Evolutionary conservation across 225 moss, liverwort and hornwort genomes (phyloP), one percentile per base, ranked within the genome.

Genomic region (Physcomitrellopsis africana): DNA sequence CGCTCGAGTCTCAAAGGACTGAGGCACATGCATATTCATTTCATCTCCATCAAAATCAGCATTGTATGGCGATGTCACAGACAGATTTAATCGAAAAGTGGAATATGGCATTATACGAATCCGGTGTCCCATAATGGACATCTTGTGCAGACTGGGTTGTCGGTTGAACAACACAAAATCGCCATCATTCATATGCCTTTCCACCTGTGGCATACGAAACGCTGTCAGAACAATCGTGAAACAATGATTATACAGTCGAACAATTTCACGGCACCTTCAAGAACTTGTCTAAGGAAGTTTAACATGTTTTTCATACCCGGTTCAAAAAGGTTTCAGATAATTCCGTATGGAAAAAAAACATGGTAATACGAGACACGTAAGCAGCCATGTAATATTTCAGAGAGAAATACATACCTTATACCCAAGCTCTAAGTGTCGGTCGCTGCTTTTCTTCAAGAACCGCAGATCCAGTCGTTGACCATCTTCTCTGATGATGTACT

Each of bases 1-100:
- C n/a, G 99, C 95, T 63, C 99, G 87, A 51, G 99, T 99, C 80
- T 99, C 99, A 78, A 99, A 95, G 14, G 99, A 99, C 81, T 99
- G 99, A 11, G 95, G 99, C 69, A 99, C 99, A 54, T 99, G 99
- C 99, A 99, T 99, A 54, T 99, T 99, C 99, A 99, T 99, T 83
- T 99, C 99, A 77, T 99, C 99, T 56, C 99, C 99, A 72, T 99
- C 99, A 61, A 99, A 99, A 89, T 99, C 99, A 77, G 95, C 95
- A 93, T 99, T 99, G 67, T 99, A 99, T 8, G 99, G 99, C 16
- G 99, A 95, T 59, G 95, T 95, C 56, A 99, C 99, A 41, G 99
- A 99, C 20, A 99, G 81, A 80, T 99, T 99, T 27, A 99, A 76
- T 42, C 99, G 99, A 61, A 99, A 99, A 9, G 99, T 99, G 56